Evolutionary conservation across 306 rosid species (phyloP).

Genomic region (Pyrus bretschneideri): DNA sequence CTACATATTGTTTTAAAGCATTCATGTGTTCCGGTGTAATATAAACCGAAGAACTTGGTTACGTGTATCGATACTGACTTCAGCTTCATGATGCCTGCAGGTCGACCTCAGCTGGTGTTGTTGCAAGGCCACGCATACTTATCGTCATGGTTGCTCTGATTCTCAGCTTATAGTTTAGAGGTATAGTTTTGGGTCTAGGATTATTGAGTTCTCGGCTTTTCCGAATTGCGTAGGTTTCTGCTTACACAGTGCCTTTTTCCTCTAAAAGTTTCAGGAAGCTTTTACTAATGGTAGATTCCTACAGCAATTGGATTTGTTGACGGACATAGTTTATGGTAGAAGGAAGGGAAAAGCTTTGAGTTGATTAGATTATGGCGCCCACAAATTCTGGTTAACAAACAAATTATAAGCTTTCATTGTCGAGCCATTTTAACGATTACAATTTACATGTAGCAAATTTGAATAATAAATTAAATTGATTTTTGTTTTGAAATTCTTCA

Average conservation of each 20-base stretch:
- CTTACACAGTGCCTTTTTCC: not conserved
- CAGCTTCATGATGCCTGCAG: constrained; percentile 28
- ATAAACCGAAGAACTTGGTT: not conserved
- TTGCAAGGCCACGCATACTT: constrained; percentile 32
- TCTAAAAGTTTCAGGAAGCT: too few relatives aligned
- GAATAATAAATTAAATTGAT: too few relatives aligned
- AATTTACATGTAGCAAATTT: too few relatives aligned
- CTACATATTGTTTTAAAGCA: not conserved
- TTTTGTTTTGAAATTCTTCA: too few relatives aligned
- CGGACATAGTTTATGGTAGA: too few relatives aligned
- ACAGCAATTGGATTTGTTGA: not conserved
- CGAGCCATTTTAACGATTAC: not conserved
- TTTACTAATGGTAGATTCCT: too few relatives aligned
- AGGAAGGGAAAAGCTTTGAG: not conserved
- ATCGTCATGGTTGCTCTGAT: constrained; percentile 31
- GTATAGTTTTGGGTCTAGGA: constrained; percentile 24
- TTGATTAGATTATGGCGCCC: too few relatives aligned
- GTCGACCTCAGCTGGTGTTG: constrained; percentile 60
- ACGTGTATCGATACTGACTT: not conserved
- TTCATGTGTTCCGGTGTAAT: not conserved
- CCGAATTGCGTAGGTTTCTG: not conserved
- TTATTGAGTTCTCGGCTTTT: not conserved
- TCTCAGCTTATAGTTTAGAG: constrained; percentile 37
- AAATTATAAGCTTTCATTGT: not conserved
- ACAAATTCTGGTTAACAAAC: too few relatives aligned